Percentiles rank a stretch among this genome's conserved stretches.
Evolutionary conservation across 805 yeast genomes (phyloP).

Genomic region (Saccharomyces kudriavzevii): DNA sequence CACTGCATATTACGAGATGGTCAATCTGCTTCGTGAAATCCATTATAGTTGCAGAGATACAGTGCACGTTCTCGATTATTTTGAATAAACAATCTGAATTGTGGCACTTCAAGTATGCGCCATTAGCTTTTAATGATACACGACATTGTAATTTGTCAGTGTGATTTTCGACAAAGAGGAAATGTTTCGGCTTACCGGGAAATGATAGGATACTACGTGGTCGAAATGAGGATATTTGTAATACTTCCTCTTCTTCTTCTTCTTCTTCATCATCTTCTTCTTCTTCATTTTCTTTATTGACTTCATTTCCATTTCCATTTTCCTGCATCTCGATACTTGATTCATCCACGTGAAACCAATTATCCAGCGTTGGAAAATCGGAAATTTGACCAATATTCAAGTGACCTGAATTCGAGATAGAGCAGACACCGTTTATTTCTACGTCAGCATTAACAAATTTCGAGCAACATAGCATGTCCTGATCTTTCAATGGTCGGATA

Average conservation of each 20-base stretch:
- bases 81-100: not conserved
- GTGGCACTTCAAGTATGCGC: not conserved
- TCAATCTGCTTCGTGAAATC: constrained; percentile 20
- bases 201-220: not conserved
- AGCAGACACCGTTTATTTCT: constrained; percentile 24
- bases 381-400: constrained; percentile 24
- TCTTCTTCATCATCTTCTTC: constrained; percentile 1
- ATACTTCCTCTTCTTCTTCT: constrained; percentile 7
- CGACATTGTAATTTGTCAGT: not conserved
- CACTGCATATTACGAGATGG: constrained; percentile 42
- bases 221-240: constrained; percentile 1
- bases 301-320: constrained; percentile 1
- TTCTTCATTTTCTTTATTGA: constrained; percentile 2
- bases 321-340: not conserved
- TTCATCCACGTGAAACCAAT: constrained; percentile 18
- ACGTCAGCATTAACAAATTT: constrained; percentile 19
- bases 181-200: not conserved
- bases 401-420: constrained; percentile 19
- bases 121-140: not conserved
- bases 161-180: constrained; percentile 4
- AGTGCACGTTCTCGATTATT: constrained; percentile 4
- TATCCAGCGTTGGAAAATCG: constrained; percentile 13
- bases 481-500: constrained; percentile 22
- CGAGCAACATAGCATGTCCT: constrained; percentile 8
- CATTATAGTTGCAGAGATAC: constrained; percentile 16